These are phyloP conservation scores for Pseudonitzschia pungens DNA, from an alignment of 108 stramenopile species.

Conservation along the genomic window DNA sequence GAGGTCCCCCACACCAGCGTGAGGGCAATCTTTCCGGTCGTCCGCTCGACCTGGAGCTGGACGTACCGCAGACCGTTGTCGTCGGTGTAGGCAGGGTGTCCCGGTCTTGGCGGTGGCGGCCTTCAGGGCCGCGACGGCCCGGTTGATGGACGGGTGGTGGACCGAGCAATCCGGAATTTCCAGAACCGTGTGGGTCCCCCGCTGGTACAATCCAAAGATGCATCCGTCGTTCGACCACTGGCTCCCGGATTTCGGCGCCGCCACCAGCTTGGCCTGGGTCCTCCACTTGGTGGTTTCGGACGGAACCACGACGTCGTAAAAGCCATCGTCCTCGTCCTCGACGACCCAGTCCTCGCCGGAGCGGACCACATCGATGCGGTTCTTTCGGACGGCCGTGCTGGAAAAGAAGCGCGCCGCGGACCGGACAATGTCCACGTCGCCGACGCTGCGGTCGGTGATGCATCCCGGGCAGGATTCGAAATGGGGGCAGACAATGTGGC, in stretches of 20 bases:
- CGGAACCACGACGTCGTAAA: constrained; percentile 65
- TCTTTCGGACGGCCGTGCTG: constrained; percentile 58
- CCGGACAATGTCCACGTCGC: constrained; percentile 54
- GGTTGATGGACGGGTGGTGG: constrained; percentile 94
- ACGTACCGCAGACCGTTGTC: constrained; percentile 71
- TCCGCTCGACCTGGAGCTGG: constrained; percentile 82
- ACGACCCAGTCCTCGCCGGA: constrained; percentile 34
- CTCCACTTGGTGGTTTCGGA: constrained; percentile 64
- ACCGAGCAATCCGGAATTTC: constrained; percentile 88
- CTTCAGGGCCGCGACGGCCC: constrained; percentile 53
- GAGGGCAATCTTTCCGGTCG: constrained; percentile 74
- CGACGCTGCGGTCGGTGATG: constrained; percentile 42
- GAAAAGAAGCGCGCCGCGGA: constrained; percentile 78
- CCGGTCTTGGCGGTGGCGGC: constrained; percentile 59
- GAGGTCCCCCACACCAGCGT: constrained; percentile 91
- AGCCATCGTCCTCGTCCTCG: constrained; percentile 54
- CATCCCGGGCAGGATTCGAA: constrained; percentile 86
- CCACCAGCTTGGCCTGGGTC: constrained; percentile 83
- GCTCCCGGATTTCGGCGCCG: constrained; percentile 48
- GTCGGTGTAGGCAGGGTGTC: constrained; percentile 67
- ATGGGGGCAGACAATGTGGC: constrained; percentile 50
- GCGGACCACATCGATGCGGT: constrained; percentile 36
- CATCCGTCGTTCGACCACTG: constrained; percentile 65
- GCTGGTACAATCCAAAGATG: constrained; percentile 84
- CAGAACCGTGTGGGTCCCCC: constrained; percentile 80